Base-by-base conservation (phyloP, 768 basidiomycete species). In the Chiua virens region DNA sequence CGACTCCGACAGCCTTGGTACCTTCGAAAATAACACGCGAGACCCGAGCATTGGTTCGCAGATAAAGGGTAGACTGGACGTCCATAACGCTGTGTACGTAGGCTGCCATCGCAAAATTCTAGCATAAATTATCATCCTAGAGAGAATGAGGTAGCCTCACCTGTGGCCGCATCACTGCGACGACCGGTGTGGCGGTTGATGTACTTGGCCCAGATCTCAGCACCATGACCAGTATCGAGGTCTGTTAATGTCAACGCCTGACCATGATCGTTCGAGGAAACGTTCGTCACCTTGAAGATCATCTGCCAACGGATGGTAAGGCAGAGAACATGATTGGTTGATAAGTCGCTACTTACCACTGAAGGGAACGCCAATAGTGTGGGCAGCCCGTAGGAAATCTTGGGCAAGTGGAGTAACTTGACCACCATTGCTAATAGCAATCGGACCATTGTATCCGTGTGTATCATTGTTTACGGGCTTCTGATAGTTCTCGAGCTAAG, bases 171-270 rank as follows among this genome's bases (percentile, higher is more conserved):
- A 56, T 87, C 86, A 53, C 82, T 85, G 45, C 85, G 82, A 54
- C 86, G 73, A 52, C 86, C 86, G 32, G 84, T 87, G 61, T 85
- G 79, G 57, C 83, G 77, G 67, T 86, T 86, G 75, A 87, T 85
- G 62, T 86, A 87, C 64, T 87, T 87, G 44, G 85, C 85, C 85
- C 85, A 86, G 49, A 86, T 83, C 65, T 86, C 86, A 48, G 85
- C 77, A 21, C 73, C 83, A 57, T 86, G 81, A 25, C 78, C 63
- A 21, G 83, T 83, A 45, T 74, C 67, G 36, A 85, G 73, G 65
- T 86, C 85, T 77, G 48, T 41, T 45, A 18, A 40, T 3, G 18
- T 42, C n/a, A 61, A 20, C 27, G 37, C 42, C 20, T 21, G 36
- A 35, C 40, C 28, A 13, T 51, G 34, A 4, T 22, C 11, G 44